These are phyloP conservation scores for Pseudogymnoascus sp. DNA, from an alignment of 2,329 filamentous ascomycete genomes.

Conservation along the genomic window DNA sequence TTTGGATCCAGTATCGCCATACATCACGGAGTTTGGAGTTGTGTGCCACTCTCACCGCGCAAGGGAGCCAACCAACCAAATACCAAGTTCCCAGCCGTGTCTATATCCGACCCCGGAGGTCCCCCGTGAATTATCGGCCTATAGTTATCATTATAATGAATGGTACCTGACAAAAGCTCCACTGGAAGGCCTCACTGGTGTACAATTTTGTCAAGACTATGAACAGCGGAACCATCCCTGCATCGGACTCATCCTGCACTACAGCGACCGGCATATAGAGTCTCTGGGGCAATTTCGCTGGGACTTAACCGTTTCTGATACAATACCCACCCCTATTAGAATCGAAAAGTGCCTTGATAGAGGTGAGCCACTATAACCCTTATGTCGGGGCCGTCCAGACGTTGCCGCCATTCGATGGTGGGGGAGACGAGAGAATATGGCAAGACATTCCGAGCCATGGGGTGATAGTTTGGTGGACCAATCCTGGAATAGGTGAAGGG, in stretches of 20 bases:
- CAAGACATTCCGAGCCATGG: not conserved
- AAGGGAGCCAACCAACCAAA: not conserved
- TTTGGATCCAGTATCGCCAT: not conserved
- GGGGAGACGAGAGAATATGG: not conserved
- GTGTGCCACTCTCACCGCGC: not conserved
- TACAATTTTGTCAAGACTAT: not conserved
- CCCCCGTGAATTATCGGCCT: not conserved
- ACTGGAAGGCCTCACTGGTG: not conserved
- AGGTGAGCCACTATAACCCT: not conserved
- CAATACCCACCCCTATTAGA: not conserved
- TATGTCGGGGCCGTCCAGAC: not conserved
- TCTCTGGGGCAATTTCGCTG: not conserved
- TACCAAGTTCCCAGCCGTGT: not conserved
- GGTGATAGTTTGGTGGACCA: not conserved
- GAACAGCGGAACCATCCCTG: not conserved
- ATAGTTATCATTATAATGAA: not conserved
- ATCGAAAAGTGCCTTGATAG: not conserved
- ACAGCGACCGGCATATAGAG: not conserved
- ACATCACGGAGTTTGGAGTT: not conserved
- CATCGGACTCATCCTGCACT: not conserved
- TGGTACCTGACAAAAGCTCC: not conserved
- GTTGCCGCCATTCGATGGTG: not conserved
- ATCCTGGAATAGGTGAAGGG: not conserved
- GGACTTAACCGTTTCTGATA: not conserved
- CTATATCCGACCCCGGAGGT: not conserved